Evolutionary conservation across 495 filamentous ascomycete genomes (phyloP).

Genomic region (Trichoderma virens): DNA sequence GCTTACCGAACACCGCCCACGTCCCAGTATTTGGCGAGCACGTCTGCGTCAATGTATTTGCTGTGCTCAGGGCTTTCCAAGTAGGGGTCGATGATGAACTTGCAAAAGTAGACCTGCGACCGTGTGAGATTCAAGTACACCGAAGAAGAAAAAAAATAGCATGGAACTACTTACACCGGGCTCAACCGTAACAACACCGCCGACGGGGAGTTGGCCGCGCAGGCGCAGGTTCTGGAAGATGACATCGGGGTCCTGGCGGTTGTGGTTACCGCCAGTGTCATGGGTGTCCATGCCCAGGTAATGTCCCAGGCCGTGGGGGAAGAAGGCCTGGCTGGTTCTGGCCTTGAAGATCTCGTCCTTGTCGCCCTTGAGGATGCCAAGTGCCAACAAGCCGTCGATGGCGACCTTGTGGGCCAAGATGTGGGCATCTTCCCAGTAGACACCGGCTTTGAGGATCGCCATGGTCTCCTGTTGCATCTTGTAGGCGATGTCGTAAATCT

Average conservation of each 20-base stretch:
- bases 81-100: constrained; percentile 83
- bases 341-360: constrained; percentile 64
- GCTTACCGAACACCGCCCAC: constrained; percentile 71
- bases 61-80: constrained; percentile 59
- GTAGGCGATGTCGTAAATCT: constrained; percentile 80
- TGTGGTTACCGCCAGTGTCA: constrained; percentile 79
- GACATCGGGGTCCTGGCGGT: constrained; percentile 74
- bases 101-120: constrained; percentile 80
- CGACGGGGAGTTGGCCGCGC: constrained; percentile 64
- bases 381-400: constrained; percentile 64
- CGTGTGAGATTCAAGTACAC: constrained; percentile 3
- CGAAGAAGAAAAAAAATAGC: background rate
- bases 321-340: constrained; percentile 76
- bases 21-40: constrained; percentile 77
- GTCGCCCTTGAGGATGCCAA: constrained; percentile 67
- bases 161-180: constrained; percentile 57
- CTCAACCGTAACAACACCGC: constrained; percentile 82
- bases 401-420: constrained; percentile 69
- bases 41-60: constrained; percentile 63
- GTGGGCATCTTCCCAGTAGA: constrained; percentile 83
- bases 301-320: constrained; percentile 87
- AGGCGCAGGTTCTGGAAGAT: constrained; percentile 84
- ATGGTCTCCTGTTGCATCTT: constrained; percentile 78
- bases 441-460: constrained; percentile 62
- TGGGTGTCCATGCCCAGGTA: constrained; percentile 94